Evolutionary conservation across 2,329 filamentous ascomycete species (phyloP).

Genomic region (Ophiosphaerella herpotricha): DNA sequence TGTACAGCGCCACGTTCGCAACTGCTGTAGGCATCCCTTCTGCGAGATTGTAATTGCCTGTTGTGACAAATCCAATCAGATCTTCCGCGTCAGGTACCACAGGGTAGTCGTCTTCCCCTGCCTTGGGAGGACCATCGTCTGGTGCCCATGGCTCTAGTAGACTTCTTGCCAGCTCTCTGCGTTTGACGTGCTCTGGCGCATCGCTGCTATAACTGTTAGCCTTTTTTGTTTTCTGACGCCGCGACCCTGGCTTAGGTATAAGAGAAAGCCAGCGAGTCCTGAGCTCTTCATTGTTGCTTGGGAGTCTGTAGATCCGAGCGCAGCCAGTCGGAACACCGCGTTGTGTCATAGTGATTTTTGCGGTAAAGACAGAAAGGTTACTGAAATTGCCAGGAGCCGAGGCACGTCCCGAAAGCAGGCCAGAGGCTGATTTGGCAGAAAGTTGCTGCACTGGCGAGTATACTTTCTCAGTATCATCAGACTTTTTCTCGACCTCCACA

Average conservation of each 20-base stretch:
- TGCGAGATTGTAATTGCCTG: slow-evolving; percentile 79
- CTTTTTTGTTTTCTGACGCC: slow-evolving; percentile 17
- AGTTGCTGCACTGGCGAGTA: slow-evolving; percentile 31
- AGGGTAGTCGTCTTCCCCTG: slow-evolving; percentile 57
- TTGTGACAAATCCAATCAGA: slow-evolving; percentile 87
- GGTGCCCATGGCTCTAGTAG: slow-evolving; percentile 23
- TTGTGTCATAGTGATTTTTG: slow-evolving; percentile 68
- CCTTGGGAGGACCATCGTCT: slow-evolving; percentile 20
- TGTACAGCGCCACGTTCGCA: slow-evolving; percentile 68
- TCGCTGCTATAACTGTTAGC: slow-evolving; percentile 13
- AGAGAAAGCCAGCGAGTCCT: slow-evolving; percentile 74
- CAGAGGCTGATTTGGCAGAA: slow-evolving; percentile 35
- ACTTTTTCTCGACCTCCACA: not conserved
- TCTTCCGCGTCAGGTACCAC: slow-evolving; percentile 74
- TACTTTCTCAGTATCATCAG: slow-evolving; percentile 8
- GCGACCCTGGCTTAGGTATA: slow-evolving; percentile 43
- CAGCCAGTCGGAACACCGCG: slow-evolving; percentile 73
- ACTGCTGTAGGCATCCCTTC: slow-evolving; percentile 77
- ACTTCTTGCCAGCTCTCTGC: slow-evolving; percentile 30
- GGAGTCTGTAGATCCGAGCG: slow-evolving; percentile 85
- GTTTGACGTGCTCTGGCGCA: slow-evolving; percentile 22
- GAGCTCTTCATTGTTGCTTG: slow-evolving; percentile 59
- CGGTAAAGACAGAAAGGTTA: slow-evolving; percentile 55
- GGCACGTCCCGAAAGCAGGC: slow-evolving; percentile 11
- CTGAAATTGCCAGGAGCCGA: slow-evolving; percentile 1